Evolutionary conservation across 495 filamentous ascomycete genomes (phyloP), one percentile per base, ranked within the genome.

Genomic region (Lineolata rhizophorae): DNA sequence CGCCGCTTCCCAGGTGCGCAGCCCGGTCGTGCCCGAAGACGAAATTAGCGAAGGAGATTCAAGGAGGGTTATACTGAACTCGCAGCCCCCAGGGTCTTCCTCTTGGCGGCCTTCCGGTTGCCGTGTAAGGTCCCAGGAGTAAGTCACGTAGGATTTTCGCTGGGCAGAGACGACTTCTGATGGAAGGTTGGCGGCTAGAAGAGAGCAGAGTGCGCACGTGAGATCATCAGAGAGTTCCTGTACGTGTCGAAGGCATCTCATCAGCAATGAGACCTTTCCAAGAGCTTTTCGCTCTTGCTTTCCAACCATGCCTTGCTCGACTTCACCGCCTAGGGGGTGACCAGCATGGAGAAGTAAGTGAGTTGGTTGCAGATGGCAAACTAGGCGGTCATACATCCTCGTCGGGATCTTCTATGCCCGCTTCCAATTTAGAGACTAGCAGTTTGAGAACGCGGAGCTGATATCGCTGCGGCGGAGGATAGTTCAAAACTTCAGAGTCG

Each of bases 1-100:
- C 0, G 81, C 70, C 3, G 85, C 85, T 54, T 93, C 85, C 85
- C 85, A 95, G 3, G 85, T 95, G 8, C 85, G 68, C 18, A 81
- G 58, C 0, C 85, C 85, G 0, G 85, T 94, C 2, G 78, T 91
- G 3, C 78, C 80, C 4, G 61, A 54, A 0, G 68, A 67, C 5
- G 78, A 70, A 26, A 95, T 67, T 1, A 93, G 48, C 18, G 62
- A 61, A 3, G 74, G 69, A 8, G 76, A 71, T 54, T 95, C 85
- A 3, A 75, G 54, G 0, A 80, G 45, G 6, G 58, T 74, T 36
- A 76, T 54, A 3, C 50, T 36, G 19, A 38, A 32, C 5, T 47
- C 42, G 12, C 39, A 16, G 35, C 17, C 6, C n/a, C n/a, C n/a
- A n/a, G n/a, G n/a, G n/a, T n/a, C n/a, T n/a, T n/a, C n/a, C n/a